Conservation (phyloP, 176 grass and related monocot species). For the Oryza glumipatula region DNA sequence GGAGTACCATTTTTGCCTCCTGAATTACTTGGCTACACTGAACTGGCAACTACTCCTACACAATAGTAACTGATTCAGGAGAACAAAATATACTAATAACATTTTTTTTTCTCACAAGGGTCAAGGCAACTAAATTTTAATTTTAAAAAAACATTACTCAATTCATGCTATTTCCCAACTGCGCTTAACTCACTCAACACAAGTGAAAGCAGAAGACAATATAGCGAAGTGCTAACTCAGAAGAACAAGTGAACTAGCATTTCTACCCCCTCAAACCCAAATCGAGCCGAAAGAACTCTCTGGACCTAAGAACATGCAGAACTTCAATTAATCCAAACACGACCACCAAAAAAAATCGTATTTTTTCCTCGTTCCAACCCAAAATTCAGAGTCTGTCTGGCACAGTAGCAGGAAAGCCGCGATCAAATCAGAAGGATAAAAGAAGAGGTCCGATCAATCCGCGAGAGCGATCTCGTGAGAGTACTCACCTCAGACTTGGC, state of each 20-base stretch:
- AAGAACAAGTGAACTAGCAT: neutral
- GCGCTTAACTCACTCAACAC: neutral
- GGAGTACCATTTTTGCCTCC: slow-evolving; percentile 6
- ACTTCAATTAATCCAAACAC: neutral
- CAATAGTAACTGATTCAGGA: neutral
- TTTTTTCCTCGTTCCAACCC: neutral
- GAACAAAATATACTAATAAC: neutral
- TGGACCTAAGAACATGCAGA: neutral
- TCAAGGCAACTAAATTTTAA: slow-evolving; percentile 25
- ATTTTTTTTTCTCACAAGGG: neutral
- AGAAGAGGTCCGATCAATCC: neutral
- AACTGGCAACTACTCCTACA: slow-evolving; percentile 1
- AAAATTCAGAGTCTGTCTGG: neutral
- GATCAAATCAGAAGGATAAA: neutral
- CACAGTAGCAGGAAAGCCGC: neutral
- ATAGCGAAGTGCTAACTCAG: neutral
- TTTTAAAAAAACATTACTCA: neutral
- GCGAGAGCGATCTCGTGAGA: neutral
- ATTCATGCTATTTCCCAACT: neutral
- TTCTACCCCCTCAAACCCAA: neutral
- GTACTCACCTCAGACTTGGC: slow-evolving; percentile 78
- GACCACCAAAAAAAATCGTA: slow-evolving; percentile 7
- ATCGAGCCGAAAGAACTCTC: neutral
- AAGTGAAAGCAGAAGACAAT: neutral
- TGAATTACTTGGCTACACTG: slow-evolving; percentile 21